Percentiles rank a stretch among this genome's conserved stretches.
phyloP scores from a whole-genome alignment of 2,329 filamentous ascomycete species.

The Dothistroma septosporum region DNA sequence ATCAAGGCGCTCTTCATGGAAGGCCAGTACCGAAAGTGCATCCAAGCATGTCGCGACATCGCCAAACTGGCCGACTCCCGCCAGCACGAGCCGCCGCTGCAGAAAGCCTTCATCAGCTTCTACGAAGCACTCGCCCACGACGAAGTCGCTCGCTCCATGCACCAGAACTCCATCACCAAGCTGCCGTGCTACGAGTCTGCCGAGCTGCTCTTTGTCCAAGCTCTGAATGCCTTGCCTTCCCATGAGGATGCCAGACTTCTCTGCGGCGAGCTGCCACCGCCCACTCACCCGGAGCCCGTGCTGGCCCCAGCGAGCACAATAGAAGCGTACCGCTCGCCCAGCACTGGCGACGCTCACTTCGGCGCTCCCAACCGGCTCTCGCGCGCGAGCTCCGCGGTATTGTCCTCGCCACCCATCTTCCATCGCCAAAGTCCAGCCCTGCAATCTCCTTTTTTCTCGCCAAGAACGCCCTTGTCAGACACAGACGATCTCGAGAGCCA shows the following conservation, averaged over 20 bases:
- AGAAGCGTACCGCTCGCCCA: not conserved
- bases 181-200: constrained; percentile 40
- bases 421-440: not conserved
- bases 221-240: constrained; percentile 27
- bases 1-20: constrained; percentile 32
- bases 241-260: constrained; percentile 14
- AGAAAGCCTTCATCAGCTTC: constrained; percentile 41
- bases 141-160: constrained; percentile 44
- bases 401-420: constrained; percentile 10
- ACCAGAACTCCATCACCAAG: constrained; percentile 46
- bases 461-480: constrained; percentile 14
- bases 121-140: constrained; percentile 47
- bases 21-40: constrained; percentile 31
- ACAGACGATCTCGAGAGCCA: constrained; percentile 28
- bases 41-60: constrained; percentile 29
- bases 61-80: constrained; percentile 14
- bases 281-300: not conserved
- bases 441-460: constrained; percentile 15
- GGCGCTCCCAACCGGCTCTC: not conserved
- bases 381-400: not conserved
- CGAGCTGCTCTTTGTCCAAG: constrained; percentile 37
- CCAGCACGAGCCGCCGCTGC: constrained; percentile 18
- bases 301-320: not conserved
- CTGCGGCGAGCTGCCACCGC: constrained; percentile 2
- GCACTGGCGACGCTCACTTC: not conserved